Evolutionary conservation across 352 stramenopile species (phyloP).

Genomic region (Phytophthora pistaciae): DNA sequence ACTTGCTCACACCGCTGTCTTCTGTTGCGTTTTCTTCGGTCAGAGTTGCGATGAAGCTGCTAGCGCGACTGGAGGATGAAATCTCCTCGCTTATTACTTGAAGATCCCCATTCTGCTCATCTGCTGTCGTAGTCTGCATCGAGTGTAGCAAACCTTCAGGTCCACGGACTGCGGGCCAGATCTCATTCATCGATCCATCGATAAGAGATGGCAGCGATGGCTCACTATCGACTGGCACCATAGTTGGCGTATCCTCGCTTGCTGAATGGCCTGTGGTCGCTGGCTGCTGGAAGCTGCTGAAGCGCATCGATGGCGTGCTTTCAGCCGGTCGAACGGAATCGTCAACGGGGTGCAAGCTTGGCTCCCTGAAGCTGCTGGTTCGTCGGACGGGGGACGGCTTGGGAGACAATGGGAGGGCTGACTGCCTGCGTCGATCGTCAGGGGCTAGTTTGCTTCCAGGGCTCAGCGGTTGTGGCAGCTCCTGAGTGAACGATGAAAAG

Average conservation of each 20-base stretch:
- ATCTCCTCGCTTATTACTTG: background rate
- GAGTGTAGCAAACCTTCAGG: background rate
- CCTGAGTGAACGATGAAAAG: conserved; percentile 37
- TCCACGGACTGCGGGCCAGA: background rate
- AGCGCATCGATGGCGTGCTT: conserved; percentile 18
- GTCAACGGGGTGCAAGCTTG: conserved; percentile 10
- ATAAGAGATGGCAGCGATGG: background rate
- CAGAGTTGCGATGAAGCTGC: background rate
- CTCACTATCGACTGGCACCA: background rate
- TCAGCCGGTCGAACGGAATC: conserved; percentile 10
- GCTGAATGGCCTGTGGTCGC: background rate
- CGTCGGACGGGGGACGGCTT: conserved; percentile 28
- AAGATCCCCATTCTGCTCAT: background rate
- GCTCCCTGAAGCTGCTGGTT: conserved; percentile 16
- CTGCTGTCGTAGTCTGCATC: background rate
- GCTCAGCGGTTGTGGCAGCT: conserved; percentile 1
- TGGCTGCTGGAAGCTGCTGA: conserved; percentile 22
- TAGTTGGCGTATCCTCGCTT: background rate
- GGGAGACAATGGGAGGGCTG: conserved; percentile 20
- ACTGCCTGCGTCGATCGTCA: conserved; percentile 13
- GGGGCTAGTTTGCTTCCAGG: conserved; percentile 10
- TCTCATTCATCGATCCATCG: background rate
- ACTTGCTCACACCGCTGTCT: background rate
- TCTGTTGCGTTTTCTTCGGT: background rate
- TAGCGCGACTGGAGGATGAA: background rate